A percentile compares a stretch with the other conserved stretches of the same genome.
Evolutionary conservation across 2,329 filamentous ascomycete species (phyloP).

Genomic region (Penicillium italicum): DNA sequence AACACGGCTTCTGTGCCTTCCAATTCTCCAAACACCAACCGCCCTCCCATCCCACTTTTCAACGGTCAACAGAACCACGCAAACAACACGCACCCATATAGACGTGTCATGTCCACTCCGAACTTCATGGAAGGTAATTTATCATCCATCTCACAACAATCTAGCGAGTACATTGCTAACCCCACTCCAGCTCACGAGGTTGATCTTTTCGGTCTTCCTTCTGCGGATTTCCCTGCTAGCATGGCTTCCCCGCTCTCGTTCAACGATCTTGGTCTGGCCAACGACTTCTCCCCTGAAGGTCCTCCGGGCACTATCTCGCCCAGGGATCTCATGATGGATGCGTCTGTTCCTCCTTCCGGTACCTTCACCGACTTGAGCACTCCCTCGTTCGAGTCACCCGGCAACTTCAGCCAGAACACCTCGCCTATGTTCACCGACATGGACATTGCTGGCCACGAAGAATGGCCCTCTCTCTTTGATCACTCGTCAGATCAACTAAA

Average conservation of each 20-base stretch:
- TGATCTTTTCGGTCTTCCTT: slow-evolving; percentile 32
- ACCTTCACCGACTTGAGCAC: slow-evolving; percentile 82
- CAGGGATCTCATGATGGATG: slow-evolving; percentile 70
- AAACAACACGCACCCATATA: slow-evolving; percentile 24
- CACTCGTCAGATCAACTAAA: slow-evolving; percentile 25
- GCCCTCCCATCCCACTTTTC: slow-evolving; percentile 42
- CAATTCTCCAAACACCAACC: slow-evolving; percentile 34
- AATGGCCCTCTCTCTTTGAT: slow-evolving; percentile 65
- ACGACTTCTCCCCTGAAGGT: slow-evolving; percentile 27
- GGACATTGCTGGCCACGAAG: slow-evolving; percentile 54
- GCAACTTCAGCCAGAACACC: slow-evolving; percentile 65
- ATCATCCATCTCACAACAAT: slow-evolving; percentile 19
- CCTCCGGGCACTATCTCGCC: slow-evolving; percentile 70
- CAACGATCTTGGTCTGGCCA: slow-evolving; percentile 19
- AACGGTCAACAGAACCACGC: slow-evolving; percentile 33
- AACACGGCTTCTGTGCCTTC: slow-evolving; percentile 41
- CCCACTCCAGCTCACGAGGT: slow-evolving; percentile 15
- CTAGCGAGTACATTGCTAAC: slow-evolving; percentile 15
- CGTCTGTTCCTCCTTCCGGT: slow-evolving; percentile 76
- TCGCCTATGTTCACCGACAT: slow-evolving; percentile 68
- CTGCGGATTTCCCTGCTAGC: slow-evolving; percentile 18
- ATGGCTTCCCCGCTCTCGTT: slow-evolving; percentile 19
- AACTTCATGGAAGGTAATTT: slow-evolving; percentile 40
- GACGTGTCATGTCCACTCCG: slow-evolving; percentile 41
- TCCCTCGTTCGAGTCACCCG: slow-evolving; percentile 74